Conservation (phyloP, 768 basidiomycete species). For the Sporobolomyces pararoseus region DNA sequence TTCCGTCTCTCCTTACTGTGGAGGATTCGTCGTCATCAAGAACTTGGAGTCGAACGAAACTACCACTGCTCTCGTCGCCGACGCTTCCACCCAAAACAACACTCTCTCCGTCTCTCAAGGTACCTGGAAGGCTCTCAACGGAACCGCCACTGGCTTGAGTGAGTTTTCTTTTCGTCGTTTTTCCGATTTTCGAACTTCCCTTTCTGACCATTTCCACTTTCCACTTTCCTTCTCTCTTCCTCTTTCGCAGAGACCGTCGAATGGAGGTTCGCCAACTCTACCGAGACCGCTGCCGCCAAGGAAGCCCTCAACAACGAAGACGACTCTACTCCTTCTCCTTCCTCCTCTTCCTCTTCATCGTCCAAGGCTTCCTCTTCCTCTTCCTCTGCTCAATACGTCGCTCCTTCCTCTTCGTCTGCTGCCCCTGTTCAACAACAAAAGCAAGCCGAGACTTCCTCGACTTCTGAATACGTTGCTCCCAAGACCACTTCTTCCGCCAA, state of each 20-base stretch:
- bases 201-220: too few species aligned
- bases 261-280: constrained; percentile 41
- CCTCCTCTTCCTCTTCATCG: constrained; percentile 58
- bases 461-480: constrained; percentile 34
- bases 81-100: constrained; percentile 54
- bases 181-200: constrained; percentile 48
- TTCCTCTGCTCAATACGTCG: constrained; percentile 35
- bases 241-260: constrained; percentile 29
- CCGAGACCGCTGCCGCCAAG: constrained; percentile 51
- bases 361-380: constrained; percentile 49
- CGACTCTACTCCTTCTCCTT: constrained; percentile 62
- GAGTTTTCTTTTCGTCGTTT: constrained; percentile 5
- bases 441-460: constrained; percentile 19
- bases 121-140: constrained; percentile 51
- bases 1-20: constrained; percentile 61
- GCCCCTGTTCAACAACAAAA: constrained; percentile 12
- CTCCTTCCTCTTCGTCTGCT: constrained; percentile 17
- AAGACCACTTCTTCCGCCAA: constrained; percentile 24
- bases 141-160: constrained; percentile 18
- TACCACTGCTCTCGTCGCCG: constrained; percentile 66
- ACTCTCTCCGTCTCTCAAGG: constrained; percentile 41
- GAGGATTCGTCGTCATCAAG: constrained; percentile 61
- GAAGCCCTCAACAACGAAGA: constrained; percentile 51
- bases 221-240: too few species aligned
- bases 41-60: constrained; percentile 59